Evolutionary conservation across 2,329 filamentous ascomycete genomes (phyloP).

Genomic region (Rhinocladiella mackenziei): DNA sequence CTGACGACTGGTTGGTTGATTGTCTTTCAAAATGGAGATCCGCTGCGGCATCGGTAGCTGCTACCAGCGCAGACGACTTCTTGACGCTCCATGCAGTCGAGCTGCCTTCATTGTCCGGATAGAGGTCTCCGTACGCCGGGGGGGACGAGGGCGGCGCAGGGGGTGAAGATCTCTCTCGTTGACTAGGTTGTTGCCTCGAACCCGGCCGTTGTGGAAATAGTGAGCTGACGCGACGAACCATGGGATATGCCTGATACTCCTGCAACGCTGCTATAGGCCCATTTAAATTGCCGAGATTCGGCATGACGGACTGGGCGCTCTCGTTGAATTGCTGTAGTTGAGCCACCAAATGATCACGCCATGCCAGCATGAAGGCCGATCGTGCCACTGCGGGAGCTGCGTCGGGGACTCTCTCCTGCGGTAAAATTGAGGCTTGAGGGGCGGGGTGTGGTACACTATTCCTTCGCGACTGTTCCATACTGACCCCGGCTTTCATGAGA

Average conservation of each 20-base stretch:
- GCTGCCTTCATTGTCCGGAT: slow-evolving; percentile 49
- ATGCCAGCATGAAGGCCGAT: slow-evolving; percentile 61
- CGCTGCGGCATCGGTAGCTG: slow-evolving; percentile 42
- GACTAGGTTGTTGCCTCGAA: slow-evolving; percentile 48
- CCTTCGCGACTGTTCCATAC: slow-evolving; percentile 17
- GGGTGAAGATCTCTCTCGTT: slow-evolving; percentile 47
- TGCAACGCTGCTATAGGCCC: slow-evolving; percentile 59
- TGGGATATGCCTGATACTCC: slow-evolving; percentile 69
- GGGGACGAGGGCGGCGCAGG: slow-evolving; percentile 54
- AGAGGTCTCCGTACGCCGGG: slow-evolving; percentile 76
- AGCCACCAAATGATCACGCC: slow-evolving; percentile 68
- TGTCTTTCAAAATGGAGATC: slow-evolving; percentile 41
- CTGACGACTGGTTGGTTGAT: neutral
- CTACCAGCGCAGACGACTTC: slow-evolving; percentile 41
- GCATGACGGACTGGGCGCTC: slow-evolving; percentile 62
- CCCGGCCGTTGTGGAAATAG: slow-evolving; percentile 63
- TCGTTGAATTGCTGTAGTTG: slow-evolving; percentile 76
- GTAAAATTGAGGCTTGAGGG: slow-evolving; percentile 34
- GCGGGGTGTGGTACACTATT: slow-evolving; percentile 20
- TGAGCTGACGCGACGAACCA: slow-evolving; percentile 68
- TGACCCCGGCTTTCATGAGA: slow-evolving; percentile 4
- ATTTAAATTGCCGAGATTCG: slow-evolving; percentile 55
- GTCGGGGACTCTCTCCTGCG: slow-evolving; percentile 29
- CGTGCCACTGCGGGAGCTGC: slow-evolving; percentile 36
- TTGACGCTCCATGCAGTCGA: slow-evolving; percentile 42